Base-by-base conservation (phyloP, 2,329 filamentous ascomycete species). In the Metarhizium anisopliae region DNA sequence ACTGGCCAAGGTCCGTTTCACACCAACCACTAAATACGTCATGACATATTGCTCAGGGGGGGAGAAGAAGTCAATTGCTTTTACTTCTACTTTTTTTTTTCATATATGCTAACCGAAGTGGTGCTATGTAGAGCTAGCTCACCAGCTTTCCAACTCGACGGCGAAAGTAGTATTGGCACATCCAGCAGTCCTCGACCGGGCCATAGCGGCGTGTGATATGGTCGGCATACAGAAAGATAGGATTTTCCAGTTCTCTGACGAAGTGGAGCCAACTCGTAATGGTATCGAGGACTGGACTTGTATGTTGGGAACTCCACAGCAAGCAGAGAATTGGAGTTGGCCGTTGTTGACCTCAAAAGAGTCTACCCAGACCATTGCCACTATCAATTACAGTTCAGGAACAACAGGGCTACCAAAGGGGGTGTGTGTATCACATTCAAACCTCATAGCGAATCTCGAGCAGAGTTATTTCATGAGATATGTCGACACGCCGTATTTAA, bases 321-420 rank as follows among this genome's bases (percentile, higher is more conserved):
- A 72, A 38, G 68, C 68, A 10, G 56, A 64, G 13, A 56, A 58
- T 14, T 79, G 76, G 72, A 59, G 59, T 47, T 78, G 75, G 76
- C 68, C 20, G 59, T 63, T 3, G 50, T 47, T 47, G 43, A 47
- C 43, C n/a, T 7, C 43, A 20, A 29, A 66, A 13, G 69, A 75
- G 50, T 70, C 75, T 0, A 56, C 60, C 60, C 53, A 3, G 70
- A 67, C n/a, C 6, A 62, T 72, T 4, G 72, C 70, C 32, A 77
- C 74, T 4, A 74, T 80, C 60, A 79, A 79, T 61, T 79, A 77
- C 65, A 76, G 72, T 30, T 77, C 74, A 6, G 77, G 77, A 1
- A 80, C 77, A 0, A 80, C 77, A 0, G 77, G 77, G 2, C 64
- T 79, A 6, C 76, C 77, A 6, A 80, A 80, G 61, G 76, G 77